These are phyloP conservation scores for Chrysoporthe deuterocubensis DNA, from an alignment of 2,329 filamentous ascomycete species.

Conservation along the genomic window DNA sequence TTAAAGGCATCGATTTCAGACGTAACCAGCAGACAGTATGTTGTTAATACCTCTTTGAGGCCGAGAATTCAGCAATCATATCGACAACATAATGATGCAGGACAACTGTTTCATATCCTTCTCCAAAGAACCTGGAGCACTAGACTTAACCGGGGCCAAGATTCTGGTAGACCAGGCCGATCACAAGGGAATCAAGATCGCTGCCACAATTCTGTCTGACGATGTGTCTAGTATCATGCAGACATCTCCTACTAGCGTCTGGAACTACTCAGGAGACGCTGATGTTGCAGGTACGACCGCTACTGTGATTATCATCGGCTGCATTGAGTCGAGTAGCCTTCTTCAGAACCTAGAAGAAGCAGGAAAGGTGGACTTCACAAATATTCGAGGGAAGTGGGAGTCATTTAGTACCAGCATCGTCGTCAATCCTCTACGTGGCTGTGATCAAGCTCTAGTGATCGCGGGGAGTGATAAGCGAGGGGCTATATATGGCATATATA, in stretches of 20 bases:
- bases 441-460: constrained; percentile 56
- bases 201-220: constrained; percentile 37
- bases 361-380: constrained; percentile 52
- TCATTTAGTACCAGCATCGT: constrained; percentile 56
- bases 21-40: not conserved
- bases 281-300: constrained; percentile 42
- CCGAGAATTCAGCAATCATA: not conserved
- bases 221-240: constrained; percentile 37
- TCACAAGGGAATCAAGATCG: constrained; percentile 39
- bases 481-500: constrained; percentile 62
- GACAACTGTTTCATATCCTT: not conserved
- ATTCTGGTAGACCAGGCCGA: constrained; percentile 39
- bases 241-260: constrained; percentile 21
- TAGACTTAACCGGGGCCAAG: constrained; percentile 28
- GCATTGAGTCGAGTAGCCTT: constrained; percentile 50
- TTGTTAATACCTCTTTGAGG: not conserved
- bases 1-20: not conserved
- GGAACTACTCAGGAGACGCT: not conserved
- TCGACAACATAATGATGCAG: not conserved
- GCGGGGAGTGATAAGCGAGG: constrained; percentile 63
- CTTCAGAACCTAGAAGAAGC: constrained; percentile 49
- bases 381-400: constrained; percentile 61
- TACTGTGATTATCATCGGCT: constrained; percentile 58
- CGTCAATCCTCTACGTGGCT: constrained; percentile 49
- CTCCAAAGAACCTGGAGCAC: not conserved